Evolutionary conservation across 2,329 filamentous ascomycete species (phyloP), one percentile per base, ranked within the genome.

Genomic region (Epichloe sylvatica): DNA sequence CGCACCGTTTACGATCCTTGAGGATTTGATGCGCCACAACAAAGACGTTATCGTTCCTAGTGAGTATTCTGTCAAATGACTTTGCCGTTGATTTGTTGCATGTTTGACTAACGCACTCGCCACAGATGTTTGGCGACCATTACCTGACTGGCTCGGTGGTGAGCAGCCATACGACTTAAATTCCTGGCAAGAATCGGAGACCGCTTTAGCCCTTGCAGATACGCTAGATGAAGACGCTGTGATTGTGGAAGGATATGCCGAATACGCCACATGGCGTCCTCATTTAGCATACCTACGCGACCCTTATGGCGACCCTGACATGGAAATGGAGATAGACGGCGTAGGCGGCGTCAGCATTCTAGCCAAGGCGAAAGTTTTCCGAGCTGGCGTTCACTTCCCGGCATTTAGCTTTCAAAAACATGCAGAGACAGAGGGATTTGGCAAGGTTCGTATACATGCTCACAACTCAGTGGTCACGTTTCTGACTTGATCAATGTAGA

Each of bases 271-370:
- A 1, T 98, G 92, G 92, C 78, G 92, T 56, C 92, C 92, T 40
- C 92, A 98, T 75, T 75, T 98, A 61, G 92, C 92, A 40, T 98
- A 98, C 64, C 78, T 98, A 7, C 84, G 92, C 52, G 92, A 98
- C 63, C 92, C 92, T 2, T 97, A 94, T 60, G 92, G 92, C 38
- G 92, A 98, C 62, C 91, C 91, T 19, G 92, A 98, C 63, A 96
- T 97, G 84, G 92, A 98, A 65, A 97, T 98, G 92, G 92, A 98
- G 61, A 91, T 98, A 59, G 92, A 98, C 59, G 92, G 92, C 56
- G 90, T 98, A 44, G 91, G 92, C 46, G 92, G 92, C 69, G 92
- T 98, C 59, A 96, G 89, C 70, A 98, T 98, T 60, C 69, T 98
- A 58, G 91, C 92, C 43, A 98, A 97, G 68, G 92, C 92, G 2